Conservation (phyloP, 805 yeast genomes). For the Scheffersomyces ergatensis region DNA sequence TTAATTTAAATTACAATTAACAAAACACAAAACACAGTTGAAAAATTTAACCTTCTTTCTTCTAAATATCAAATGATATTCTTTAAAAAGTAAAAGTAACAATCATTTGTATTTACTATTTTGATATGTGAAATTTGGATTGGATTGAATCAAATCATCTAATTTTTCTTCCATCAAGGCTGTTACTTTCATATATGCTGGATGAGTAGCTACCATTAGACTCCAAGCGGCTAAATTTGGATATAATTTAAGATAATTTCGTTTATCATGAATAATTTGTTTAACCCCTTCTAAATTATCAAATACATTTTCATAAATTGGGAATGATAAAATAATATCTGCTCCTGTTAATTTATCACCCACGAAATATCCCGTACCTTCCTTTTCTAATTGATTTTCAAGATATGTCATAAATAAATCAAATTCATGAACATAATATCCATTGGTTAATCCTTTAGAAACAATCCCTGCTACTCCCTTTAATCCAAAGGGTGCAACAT, state of each 20-base stretch:
- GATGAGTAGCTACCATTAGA: constrained; percentile 27
- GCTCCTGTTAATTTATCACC: constrained; percentile 37
- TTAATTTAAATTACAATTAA: no score
- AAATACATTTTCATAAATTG: constrained; percentile 32
- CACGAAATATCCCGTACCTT: constrained; percentile 35
- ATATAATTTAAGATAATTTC: constrained; percentile 25
- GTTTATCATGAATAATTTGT: constrained; percentile 32
- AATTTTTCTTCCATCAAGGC: constrained; percentile 30
- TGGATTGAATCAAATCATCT: constrained; percentile 11
- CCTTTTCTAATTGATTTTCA: constrained; percentile 18
- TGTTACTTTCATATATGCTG: constrained; percentile 27
- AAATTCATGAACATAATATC: constrained; percentile 50
- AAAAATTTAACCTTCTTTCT: no score
- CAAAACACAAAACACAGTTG: no score
- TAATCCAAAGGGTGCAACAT: constrained; percentile 46
- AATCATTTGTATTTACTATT: no score
- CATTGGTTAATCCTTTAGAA: constrained; percentile 44
- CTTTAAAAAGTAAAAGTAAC: no score
- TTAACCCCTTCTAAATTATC: constrained; percentile 35
- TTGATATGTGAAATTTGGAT: constrained; percentile 6
- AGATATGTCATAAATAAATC: constrained; percentile 28
- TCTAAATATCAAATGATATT: no score
- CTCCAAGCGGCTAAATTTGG: constrained; percentile 40
- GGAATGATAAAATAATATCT: constrained; percentile 36
- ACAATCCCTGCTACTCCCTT: constrained; percentile 43